Evolutionary conservation across 352 stramenopile genomes (phyloP).

Genomic region (Globisporangium takayamanum): DNA sequence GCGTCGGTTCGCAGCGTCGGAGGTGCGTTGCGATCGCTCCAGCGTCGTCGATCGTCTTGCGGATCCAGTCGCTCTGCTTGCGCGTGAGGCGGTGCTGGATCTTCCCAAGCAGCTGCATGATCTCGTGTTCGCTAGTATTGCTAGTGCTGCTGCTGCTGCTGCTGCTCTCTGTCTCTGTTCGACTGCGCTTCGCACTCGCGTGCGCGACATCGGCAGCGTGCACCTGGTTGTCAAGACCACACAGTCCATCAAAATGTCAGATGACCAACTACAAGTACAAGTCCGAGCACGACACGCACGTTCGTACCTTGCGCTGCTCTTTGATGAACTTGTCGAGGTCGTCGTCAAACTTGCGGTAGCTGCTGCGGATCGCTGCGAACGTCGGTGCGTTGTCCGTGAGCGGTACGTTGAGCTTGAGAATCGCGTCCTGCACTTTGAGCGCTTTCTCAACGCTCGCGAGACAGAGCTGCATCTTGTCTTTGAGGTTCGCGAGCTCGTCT

Average conservation of each 20-base stretch:
- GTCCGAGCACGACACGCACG: not conserved
- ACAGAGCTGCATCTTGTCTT: slow-evolving; percentile 52
- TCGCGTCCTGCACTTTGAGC: slow-evolving; percentile 51
- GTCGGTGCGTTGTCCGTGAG: slow-evolving; percentile 49
- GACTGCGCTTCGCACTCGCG: slow-evolving; percentile 7
- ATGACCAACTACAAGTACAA: too few species aligned
- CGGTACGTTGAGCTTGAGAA: slow-evolving; percentile 54
- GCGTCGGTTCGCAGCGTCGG: slow-evolving; percentile 24
- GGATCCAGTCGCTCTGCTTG: slow-evolving; percentile 60
- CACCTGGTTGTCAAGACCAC: too few species aligned
- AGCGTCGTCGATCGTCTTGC: slow-evolving; percentile 53
- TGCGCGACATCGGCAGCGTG: slow-evolving; percentile 3
- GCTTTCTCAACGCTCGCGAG: slow-evolving; percentile 50
- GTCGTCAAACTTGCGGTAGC: slow-evolving; percentile 40
- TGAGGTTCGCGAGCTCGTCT: slow-evolving; percentile 54
- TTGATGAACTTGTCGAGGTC: slow-evolving; percentile 45
- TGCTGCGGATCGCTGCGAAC: slow-evolving; percentile 44
- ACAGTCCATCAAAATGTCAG: too few species aligned
- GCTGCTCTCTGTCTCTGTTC: slow-evolving; percentile 15
- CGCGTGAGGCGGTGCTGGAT: slow-evolving; percentile 63
- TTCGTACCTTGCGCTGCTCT: slow-evolving; percentile 40
- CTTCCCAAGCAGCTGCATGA: slow-evolving; percentile 38
- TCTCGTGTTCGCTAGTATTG: slow-evolving; percentile 16
- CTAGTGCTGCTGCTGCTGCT: not conserved
- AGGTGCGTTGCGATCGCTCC: slow-evolving; percentile 31